phyloP scores from a whole-genome alignment of 2,329 filamentous ascomycete genomes.

The Clonostachys byssicola region DNA sequence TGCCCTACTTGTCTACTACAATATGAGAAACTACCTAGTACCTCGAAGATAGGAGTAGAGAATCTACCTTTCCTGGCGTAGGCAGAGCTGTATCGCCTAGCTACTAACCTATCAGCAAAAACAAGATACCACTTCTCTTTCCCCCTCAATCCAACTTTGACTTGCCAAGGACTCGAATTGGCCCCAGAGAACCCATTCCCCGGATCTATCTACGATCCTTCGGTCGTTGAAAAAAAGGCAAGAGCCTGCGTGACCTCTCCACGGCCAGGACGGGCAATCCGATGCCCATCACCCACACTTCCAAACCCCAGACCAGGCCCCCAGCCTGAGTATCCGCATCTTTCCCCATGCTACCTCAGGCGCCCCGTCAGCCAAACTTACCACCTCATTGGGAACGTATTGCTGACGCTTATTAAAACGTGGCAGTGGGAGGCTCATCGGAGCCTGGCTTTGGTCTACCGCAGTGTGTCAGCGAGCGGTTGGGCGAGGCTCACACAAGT shows the following conservation, averaged over 20 bases:
- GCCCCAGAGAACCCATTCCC: constrained; percentile 54
- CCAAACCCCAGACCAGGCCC: background rate
- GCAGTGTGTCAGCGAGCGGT: constrained; percentile 47
- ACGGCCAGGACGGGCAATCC: constrained; percentile 11
- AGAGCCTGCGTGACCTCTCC: constrained; percentile 29
- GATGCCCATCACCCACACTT: background rate
- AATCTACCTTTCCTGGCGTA: constrained; percentile 48
- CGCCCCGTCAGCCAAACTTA: too few relatives aligned
- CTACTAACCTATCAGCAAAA: constrained; percentile 44
- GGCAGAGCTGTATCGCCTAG: constrained; percentile 46
- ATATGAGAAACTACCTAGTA: constrained; percentile 59
- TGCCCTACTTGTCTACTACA: constrained; percentile 56
- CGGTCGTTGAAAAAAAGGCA: constrained; percentile 23
- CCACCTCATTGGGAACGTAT: too few relatives aligned
- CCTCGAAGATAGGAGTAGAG: constrained; percentile 52
- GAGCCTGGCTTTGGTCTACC: constrained; percentile 35
- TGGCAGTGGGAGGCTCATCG: constrained; percentile 19
- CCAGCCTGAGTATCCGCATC: too few relatives aligned
- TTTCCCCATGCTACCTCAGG: too few relatives aligned
- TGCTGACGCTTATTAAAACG: background rate
- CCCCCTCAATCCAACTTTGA: background rate
- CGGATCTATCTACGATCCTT: constrained; percentile 51
- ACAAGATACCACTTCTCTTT: constrained; percentile 2
- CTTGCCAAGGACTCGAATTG: constrained; percentile 16
- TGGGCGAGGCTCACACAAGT: constrained; percentile 19